phyloP scores from a whole-genome alignment of 1,284 basidiomycete species.

The Spongiforma sp. region DNA sequence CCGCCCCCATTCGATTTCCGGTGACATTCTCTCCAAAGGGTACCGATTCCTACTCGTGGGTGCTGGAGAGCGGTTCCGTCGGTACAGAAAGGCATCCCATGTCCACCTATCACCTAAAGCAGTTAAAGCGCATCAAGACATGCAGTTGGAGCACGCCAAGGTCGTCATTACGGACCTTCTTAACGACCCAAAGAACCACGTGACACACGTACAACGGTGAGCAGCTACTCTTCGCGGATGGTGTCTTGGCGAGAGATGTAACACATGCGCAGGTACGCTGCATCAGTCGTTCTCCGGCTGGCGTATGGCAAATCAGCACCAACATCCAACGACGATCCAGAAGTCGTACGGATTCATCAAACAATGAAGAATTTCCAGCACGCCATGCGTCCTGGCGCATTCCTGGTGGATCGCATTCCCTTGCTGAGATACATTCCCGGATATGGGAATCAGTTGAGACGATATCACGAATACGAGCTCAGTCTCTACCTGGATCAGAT shows the following conservation, averaged over 20 bases:
- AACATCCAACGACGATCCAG: slow-evolving; percentile 33
- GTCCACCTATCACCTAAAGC: slow-evolving; percentile 55
- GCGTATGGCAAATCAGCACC: slow-evolving; percentile 60
- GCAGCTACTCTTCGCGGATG: slow-evolving; percentile 52
- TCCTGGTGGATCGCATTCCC: slow-evolving; percentile 63
- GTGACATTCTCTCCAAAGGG: slow-evolving; percentile 24
- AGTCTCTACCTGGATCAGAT: slow-evolving; percentile 60
- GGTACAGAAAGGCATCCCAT: slow-evolving; percentile 52
- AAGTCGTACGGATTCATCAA: slow-evolving; percentile 29
- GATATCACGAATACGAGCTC: slow-evolving; percentile 60
- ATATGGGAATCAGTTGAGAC: slow-evolving; percentile 55
- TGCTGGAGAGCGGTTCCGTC: slow-evolving; percentile 14
- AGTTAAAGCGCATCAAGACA: slow-evolving; percentile 50
- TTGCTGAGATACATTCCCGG: slow-evolving; percentile 62
- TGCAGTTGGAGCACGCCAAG: slow-evolving; percentile 52
- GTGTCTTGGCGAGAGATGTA: background rate
- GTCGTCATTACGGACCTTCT: slow-evolving; percentile 59
- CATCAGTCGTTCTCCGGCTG: slow-evolving; percentile 65
- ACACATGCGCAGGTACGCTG: slow-evolving; percentile 53
- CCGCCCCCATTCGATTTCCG: slow-evolving; percentile 25
- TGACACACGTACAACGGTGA: too few relatives aligned
- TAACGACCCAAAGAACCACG: slow-evolving; percentile 51
- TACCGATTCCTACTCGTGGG: slow-evolving; percentile 12
- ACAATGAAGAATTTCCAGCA: slow-evolving; percentile 41
- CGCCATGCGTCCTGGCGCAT: slow-evolving; percentile 45